A percentile compares a stretch with the other conserved stretches of the same genome.
phyloP scores from a whole-genome alignment of 306 rosid species.

The Medicago truncatula region DNA sequence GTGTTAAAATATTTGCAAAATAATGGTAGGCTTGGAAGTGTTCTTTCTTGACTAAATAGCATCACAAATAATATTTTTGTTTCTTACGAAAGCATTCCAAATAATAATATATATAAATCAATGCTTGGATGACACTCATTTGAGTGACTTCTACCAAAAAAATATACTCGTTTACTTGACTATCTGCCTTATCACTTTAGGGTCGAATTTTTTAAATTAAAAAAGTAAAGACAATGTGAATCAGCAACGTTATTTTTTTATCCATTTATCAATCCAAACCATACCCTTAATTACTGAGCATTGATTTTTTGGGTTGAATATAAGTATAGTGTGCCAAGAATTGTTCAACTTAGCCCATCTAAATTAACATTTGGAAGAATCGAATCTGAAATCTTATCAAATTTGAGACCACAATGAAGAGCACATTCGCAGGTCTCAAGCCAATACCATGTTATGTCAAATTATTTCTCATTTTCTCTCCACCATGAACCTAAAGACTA shows the following conservation, averaged over 20 bases:
- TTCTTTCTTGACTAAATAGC: constrained; percentile 30
- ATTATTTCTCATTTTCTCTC: not conserved
- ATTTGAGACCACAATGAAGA: too few species aligned
- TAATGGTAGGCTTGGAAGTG: not conserved
- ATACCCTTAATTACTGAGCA: too few species aligned
- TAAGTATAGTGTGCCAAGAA: too few species aligned
- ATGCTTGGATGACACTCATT: not conserved
- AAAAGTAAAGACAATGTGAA: not conserved
- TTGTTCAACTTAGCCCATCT: too few species aligned
- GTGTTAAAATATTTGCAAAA: constrained; percentile 3
- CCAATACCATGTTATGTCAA: too few species aligned
- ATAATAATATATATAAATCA: not conserved
- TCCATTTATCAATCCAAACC: too few species aligned
- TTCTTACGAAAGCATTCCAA: not conserved
- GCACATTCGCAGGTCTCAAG: too few species aligned
- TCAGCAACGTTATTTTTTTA: not conserved
- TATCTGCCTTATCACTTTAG: not conserved
- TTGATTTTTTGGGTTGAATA: too few species aligned
- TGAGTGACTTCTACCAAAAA: too few species aligned
- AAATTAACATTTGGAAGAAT: too few species aligned
- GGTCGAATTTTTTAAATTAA: not conserved
- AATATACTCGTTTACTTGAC: constrained; percentile 29
- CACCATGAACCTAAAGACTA: not conserved
- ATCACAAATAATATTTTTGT: not conserved
- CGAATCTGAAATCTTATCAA: too few species aligned